phyloP scores from a whole-genome alignment of 2,329 filamentous ascomycete species.

The Graphilbum sp. region DNA sequence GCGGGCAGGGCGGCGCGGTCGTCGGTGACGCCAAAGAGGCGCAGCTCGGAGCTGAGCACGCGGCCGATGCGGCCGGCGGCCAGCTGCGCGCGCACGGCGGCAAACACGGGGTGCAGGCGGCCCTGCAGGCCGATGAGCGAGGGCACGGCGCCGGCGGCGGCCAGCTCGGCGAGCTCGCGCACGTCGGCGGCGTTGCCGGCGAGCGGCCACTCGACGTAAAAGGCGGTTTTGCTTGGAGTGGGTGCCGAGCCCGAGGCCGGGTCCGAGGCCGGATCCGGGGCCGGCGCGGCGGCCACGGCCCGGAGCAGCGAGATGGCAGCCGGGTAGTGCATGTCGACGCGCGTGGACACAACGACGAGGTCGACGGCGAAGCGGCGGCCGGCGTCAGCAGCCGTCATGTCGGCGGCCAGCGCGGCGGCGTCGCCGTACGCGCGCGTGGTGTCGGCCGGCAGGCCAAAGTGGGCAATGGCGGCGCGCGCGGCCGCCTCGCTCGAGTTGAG shows the following conservation, averaged over 20 bases:
- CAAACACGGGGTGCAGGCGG: slow-evolving; percentile 24
- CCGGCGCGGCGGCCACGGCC: slow-evolving; percentile 17
- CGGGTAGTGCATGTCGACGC: slow-evolving; percentile 34
- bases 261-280: too few relatives aligned
- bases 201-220: slow-evolving; percentile 42
- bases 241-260: too few relatives aligned
- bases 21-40: slow-evolving; percentile 19
- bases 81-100: slow-evolving; percentile 28
- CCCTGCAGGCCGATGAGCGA: slow-evolving; percentile 37
- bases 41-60: slow-evolving; percentile 32
- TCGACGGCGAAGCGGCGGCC: slow-evolving; percentile 32
- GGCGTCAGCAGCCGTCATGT: too few relatives aligned
- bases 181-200: slow-evolving; percentile 25
- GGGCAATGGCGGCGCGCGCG: slow-evolving; percentile 23
- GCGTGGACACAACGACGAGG: slow-evolving; percentile 35
- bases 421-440: slow-evolving; percentile 28
- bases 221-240: too few relatives aligned
- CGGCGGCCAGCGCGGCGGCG: slow-evolving; percentile 27
- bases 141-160: slow-evolving; percentile 11
- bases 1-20: slow-evolving; percentile 16
- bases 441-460: slow-evolving; percentile 20
- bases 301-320: slow-evolving; percentile 21
- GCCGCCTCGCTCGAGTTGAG: slow-evolving; percentile 31
- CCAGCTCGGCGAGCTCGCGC: slow-evolving; percentile 19
- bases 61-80: slow-evolving; percentile 29